Evolutionary conservation across 179 eudicot genomes (phyloP), one percentile per base, ranked within the genome.

Genomic region (Pouteria campechiana): DNA sequence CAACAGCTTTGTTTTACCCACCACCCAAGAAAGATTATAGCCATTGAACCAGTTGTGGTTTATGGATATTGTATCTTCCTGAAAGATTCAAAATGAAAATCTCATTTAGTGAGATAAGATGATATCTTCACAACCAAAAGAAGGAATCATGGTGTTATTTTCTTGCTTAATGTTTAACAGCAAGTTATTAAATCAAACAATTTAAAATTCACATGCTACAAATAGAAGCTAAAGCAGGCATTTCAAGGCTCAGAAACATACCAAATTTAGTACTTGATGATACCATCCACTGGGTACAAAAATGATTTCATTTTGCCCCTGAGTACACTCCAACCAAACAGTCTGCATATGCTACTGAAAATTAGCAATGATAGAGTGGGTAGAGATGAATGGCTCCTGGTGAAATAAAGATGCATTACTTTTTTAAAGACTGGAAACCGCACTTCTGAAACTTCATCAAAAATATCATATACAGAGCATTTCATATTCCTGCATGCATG

Each of bases 241-340:
- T n/a, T n/a, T n/a, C n/a, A n/a, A n/a, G n/a, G n/a, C n/a, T n/a
- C n/a, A 33, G 39, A 11, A 34, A 25, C 49, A 16, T 82, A 82
- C 98, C 96, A 86, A 65, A 65, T 90, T 90, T 63, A 74, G 93
- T 33, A 90, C 98, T 79, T 90, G 98, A 57, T 90, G 98, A 65
- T 79, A 90, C 95, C 98, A 90, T 52, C 98, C 96, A 63, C 96
- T 90, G 9, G 96, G 98, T 52, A 90, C 98, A 63, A 87, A 79
- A 51, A 90, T 86, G 48, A 90, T 75, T 53, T 90, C 98, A 45
- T 73, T 61, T 59, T 43, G 51, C 40, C 52, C 73, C 60, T 90
- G 98, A 42, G 73, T 79, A 45, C 96, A 90, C 49, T 90, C 94
- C 74, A 58, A 55, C 96, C 98, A 87, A 44, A 70, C 55, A 45